Evolutionary conservation across 2,329 filamentous ascomycete genomes (phyloP), one percentile per base, ranked within the genome.

Genomic region (Apiospora hydei): DNA sequence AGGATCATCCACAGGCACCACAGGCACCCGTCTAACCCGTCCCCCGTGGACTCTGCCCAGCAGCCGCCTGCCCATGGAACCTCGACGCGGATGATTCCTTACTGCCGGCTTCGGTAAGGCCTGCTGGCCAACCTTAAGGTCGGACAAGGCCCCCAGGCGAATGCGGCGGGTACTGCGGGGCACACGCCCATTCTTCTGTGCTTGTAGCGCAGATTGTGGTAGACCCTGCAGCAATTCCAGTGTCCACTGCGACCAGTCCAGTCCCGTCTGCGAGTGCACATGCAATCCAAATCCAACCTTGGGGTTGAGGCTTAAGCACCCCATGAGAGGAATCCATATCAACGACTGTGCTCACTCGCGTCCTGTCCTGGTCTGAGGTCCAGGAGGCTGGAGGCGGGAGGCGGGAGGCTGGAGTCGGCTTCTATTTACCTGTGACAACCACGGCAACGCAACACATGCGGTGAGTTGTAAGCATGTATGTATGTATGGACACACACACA

Each of bases 41-140:
- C 49, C 26, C 53, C 53, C 57, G 57, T 64, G 57, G 57, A 61
- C 53, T 51, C 47, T 41, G 57, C 57, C 57, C 57, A 64, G 57
- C 34, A 57, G 51, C 26, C 51, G 26, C 13, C 26, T 24, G 26
- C 14, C 14, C 30, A 61, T n/a, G 57, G 30, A n/a, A 43, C 41
- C 41, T 16, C 24, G 11, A 53, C 11, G 51, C 51, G 51, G 51
- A 34, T 34, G 51, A 34, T 57, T 57, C 51, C 51, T 41, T 30
- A n/a, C 11, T 64, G 57, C 57, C 30, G 57, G 57, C 57, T 61
- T 61, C 53, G 53, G 53, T 38, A 61, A 61, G 30, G 53, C 34
- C n/a, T 13, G 3, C 26, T 30, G 3, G 26, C 26, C 26, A 30
- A n/a, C 24, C 49, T 43, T 43, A 49, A 49, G 47, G 47, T 49